Percentiles rank a stretch among this genome's conserved stretches.
These are phyloP conservation scores for Paracoccidioides brasiliensis DNA, from an alignment of 2,329 filamentous ascomycete genomes.

Conservation along the genomic window DNA sequence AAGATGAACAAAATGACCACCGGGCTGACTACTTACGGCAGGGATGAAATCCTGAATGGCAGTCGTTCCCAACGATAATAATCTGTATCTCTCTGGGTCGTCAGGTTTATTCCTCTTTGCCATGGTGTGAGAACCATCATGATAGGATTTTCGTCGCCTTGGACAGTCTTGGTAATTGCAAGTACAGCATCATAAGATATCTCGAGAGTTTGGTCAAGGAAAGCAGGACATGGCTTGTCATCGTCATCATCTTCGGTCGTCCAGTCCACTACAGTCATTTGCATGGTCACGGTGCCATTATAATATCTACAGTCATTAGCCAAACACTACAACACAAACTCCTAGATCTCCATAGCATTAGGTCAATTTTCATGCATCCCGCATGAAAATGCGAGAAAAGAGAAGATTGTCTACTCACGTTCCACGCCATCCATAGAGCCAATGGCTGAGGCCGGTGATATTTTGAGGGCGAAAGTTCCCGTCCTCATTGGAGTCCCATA, in stretches of 20 bases:
- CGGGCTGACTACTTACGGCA: neutral
- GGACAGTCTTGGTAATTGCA: neutral
- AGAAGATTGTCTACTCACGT: neutral
- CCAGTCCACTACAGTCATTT: conserved; percentile 2
- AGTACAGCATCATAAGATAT: neutral
- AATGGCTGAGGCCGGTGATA: neutral
- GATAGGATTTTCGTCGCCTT: neutral
- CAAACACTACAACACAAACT: neutral
- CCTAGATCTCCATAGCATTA: neutral
- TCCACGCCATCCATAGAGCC: conserved; percentile 1
- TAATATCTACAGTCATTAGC: neutral
- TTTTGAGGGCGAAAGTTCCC: neutral
- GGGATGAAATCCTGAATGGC: neutral
- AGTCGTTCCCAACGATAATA: neutral
- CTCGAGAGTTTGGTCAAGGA: neutral
- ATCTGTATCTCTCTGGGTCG: neutral
- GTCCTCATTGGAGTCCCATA: neutral
- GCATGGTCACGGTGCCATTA: conserved; percentile 1
- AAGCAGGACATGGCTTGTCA: neutral
- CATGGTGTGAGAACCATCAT: conserved; percentile 1
- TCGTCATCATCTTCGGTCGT: neutral
- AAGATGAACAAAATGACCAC: neutral
- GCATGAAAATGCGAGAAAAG: neutral
- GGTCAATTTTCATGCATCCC: neutral
- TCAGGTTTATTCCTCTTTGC: neutral